These are phyloP conservation scores for Amyloporia xantha DNA, from an alignment of 768 basidiomycete genomes.

Conservation along the genomic window DNA sequence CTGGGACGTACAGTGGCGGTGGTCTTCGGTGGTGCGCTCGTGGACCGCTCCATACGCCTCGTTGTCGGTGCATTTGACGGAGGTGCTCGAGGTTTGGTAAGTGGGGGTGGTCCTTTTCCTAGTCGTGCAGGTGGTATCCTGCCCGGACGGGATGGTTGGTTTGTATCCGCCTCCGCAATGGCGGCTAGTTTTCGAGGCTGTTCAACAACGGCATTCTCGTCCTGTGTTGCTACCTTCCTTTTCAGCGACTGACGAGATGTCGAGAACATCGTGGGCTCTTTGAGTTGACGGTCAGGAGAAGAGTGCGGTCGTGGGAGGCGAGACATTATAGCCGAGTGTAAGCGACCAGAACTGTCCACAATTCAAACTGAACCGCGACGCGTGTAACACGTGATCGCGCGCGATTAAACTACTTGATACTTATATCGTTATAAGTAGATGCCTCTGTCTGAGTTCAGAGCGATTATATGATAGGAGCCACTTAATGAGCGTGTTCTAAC, in stretches of 20 bases:
- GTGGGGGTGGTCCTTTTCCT: slow-evolving; percentile 35
- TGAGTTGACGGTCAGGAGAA: slow-evolving; percentile 17
- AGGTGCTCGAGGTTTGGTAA: slow-evolving; percentile 47
- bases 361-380: slow-evolving; percentile 6
- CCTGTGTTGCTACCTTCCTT: slow-evolving; percentile 30
- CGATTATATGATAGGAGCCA: too few relatives aligned
- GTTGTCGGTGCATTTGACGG: slow-evolving; percentile 33
- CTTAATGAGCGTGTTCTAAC: too few relatives aligned
- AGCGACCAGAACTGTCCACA: neutral
- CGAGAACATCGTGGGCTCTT: slow-evolving; percentile 13
- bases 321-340: slow-evolving; percentile 14
- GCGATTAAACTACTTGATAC: too few relatives aligned
- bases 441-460: too few relatives aligned
- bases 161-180: slow-evolving; percentile 39
- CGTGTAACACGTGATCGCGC: slow-evolving; percentile 16
- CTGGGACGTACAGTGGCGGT: slow-evolving; percentile 13
- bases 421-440: too few relatives aligned
- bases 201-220: slow-evolving; percentile 40
- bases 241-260: slow-evolving; percentile 30
- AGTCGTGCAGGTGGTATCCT: slow-evolving; percentile 35
- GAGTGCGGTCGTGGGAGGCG: slow-evolving; percentile 23
- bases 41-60: slow-evolving; percentile 43
- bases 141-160: slow-evolving; percentile 45
- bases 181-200: slow-evolving; percentile 64
- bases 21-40: slow-evolving; percentile 57